These are phyloP conservation scores for Aurantiochytrium sp. DNA, from an alignment of 108 stramenopile species.

Conservation along the genomic window DNA sequence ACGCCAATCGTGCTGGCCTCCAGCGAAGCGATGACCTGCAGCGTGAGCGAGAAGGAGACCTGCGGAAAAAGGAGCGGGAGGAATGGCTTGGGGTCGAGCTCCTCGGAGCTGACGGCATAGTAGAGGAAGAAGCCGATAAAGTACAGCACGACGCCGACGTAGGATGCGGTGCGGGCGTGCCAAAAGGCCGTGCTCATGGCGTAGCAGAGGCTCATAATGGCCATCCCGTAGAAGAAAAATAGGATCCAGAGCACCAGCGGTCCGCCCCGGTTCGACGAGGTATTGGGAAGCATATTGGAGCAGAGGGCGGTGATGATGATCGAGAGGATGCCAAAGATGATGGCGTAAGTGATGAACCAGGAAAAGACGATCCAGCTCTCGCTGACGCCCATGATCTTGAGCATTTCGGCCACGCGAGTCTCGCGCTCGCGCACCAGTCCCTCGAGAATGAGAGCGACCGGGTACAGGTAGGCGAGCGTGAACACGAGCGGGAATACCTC, in stretches of 20 bases:
- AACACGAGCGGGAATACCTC: constrained; percentile 48
- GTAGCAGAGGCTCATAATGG: constrained; percentile 47
- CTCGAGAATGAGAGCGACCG: constrained; percentile 49
- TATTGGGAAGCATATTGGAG: constrained; percentile 38
- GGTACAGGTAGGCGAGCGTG: constrained; percentile 60
- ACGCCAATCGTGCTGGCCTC: neutral
- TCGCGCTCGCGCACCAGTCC: constrained; percentile 46
- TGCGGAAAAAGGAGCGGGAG: neutral
- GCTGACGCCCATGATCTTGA: constrained; percentile 45
- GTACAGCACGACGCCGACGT: constrained; percentile 58
- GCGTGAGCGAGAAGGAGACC: neutral
- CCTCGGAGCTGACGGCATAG: constrained; percentile 41
- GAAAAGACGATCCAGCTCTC: neutral
- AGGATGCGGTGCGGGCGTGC: constrained; percentile 53
- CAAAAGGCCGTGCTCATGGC: constrained; percentile 40
- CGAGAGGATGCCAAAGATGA: neutral
- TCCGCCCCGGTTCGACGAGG: constrained; percentile 12
- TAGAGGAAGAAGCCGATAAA: constrained; percentile 59
- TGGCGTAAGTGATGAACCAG: neutral
- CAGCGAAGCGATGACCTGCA: neutral
- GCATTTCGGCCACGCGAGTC: constrained; percentile 36
- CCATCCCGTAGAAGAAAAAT: constrained; percentile 41
- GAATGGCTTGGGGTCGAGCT: neutral
- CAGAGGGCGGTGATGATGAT: constrained; percentile 33
- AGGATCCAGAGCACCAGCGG: constrained; percentile 49